Base-by-base conservation (phyloP, 352 stramenopile species). In the Phytophthora chlamydospora region DNA sequence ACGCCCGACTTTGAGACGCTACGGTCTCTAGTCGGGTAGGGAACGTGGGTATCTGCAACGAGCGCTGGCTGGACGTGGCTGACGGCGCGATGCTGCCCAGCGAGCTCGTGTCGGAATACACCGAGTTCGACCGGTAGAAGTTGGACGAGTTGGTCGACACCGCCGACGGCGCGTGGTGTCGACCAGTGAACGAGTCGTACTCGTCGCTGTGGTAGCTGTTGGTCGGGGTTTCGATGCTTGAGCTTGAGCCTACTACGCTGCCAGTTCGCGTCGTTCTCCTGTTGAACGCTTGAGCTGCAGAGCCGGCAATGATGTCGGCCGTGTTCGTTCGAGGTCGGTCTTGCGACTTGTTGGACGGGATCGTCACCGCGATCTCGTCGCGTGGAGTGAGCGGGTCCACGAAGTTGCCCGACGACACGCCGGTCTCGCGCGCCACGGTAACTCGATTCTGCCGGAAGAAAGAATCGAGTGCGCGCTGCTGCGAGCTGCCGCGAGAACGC, bases 391-490 rank as follows among this genome's bases (percentile, higher is more conserved):
- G 58, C 24, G 57, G 60, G 3, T 78, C 74, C 0, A 68, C 53
- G 27, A 72, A 74, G 16, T 71, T 62, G 41, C 44, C 35, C 7
- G 61, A 62, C 32, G 62, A 72, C 7, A 55, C 31, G 14, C 58
- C 47, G 1, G 53, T 70, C 19, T 64, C 61, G 1, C 58, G 59
- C 13, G 59, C 58, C 12, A 77, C 65, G 5, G 73, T 80, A 47
- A 78, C 70, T 7, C 73, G 69, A 41, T 80, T 87, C 46, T 71
- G 72, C 4, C 68, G 58, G 51, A 87, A 87, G 57, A 84, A 83
- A 24, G 74, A 75, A 43, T 90, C 75, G 54, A 88, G 27, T 14
- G 74, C 58, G 11, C 76, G 72, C 48, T 80, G 76, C 47, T 88
- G 47, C 0, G 72, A 70, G 51, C 66, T 76, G 29, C 68, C 74